Evolutionary conservation across 108 stramenopile genomes (phyloP).

Genomic region (Nitzschia sp.): DNA sequence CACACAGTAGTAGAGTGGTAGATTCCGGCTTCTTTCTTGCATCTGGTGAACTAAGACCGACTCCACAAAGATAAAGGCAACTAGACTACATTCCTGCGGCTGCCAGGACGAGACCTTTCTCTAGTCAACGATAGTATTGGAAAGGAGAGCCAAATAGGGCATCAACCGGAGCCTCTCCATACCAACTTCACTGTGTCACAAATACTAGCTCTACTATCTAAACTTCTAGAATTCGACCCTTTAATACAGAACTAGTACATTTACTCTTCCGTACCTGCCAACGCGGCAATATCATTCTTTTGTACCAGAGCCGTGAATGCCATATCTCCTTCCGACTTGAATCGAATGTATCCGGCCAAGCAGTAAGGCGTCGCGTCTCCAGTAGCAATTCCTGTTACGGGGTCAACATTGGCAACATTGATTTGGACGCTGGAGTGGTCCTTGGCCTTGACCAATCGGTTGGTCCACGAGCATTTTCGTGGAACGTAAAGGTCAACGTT

Average conservation of each 20-base stretch:
- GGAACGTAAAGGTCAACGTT: conserved; percentile 98
- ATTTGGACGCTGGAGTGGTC: conserved; percentile 96
- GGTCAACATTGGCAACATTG: conserved; percentile 96
- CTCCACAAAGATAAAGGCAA: too few species aligned
- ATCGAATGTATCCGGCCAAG: conserved; percentile 91
- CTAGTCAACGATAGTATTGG: too few species aligned
- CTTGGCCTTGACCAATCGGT: conserved; percentile 91
- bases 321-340: conserved; percentile 92
- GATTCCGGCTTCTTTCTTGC: too few species aligned
- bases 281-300: conserved; percentile 62
- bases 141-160: too few species aligned
- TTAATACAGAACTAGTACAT: background rate
- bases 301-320: conserved; percentile 81
- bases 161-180: too few species aligned
- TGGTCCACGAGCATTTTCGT: conserved; percentile 98
- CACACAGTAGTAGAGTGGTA: too few species aligned
- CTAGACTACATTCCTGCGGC: too few species aligned
- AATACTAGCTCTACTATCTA: too few species aligned
- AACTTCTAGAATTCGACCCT: too few species aligned
- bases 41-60: too few species aligned
- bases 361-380: conserved; percentile 84
- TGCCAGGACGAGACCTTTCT: too few species aligned
- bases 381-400: conserved; percentile 89
- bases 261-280: conserved; percentile 12
- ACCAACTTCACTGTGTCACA: too few species aligned